phyloP scores from a whole-genome alignment of 129 eudicot species.

The Gnaphalium uliginosum region DNA sequence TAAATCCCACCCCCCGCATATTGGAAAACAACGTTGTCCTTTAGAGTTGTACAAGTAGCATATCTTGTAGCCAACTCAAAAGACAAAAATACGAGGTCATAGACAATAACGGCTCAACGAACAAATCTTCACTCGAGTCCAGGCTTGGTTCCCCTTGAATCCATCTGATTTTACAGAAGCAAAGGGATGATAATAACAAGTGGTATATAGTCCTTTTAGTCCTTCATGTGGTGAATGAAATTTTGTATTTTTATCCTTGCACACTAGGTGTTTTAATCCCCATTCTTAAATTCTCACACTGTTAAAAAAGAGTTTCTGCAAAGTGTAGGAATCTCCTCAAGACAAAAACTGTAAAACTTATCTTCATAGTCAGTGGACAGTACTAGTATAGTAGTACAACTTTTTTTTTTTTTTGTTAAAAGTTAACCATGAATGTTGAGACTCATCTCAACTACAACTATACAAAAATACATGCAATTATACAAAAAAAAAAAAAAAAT shows the following conservation, averaged over 20 bases:
- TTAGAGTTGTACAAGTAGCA: not conserved
- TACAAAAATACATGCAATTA: not conserved
- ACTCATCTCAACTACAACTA: not conserved
- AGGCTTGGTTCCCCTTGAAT: slow-evolving; percentile 7
- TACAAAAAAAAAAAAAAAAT: not conserved
- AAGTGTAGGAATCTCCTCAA: slow-evolving; percentile 33
- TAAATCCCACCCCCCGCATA: not conserved
- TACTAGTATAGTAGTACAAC: slow-evolving; percentile 14
- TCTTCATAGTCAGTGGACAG: slow-evolving; percentile 15
- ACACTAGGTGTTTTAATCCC: slow-evolving; percentile 27
- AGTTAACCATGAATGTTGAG: not conserved
- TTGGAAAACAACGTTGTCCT: not conserved
- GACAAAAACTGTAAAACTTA: slow-evolving; percentile 33
- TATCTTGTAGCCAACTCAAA: not conserved
- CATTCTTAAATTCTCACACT: slow-evolving; percentile 27
- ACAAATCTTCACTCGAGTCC: slow-evolving; percentile 2
- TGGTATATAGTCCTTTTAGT: slow-evolving; percentile 15
- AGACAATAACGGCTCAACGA: slow-evolving; percentile 1
- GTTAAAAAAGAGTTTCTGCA: slow-evolving; percentile 19
- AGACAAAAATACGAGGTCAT: slow-evolving; percentile 21
- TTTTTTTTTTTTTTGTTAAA: slow-evolving; percentile 14
- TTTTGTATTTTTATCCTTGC: not conserved
- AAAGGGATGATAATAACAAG: not conserved
- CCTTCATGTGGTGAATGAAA: slow-evolving; percentile 8
- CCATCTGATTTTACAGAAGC: not conserved